Evolutionary conservation across 345 rosid genomes (phyloP), one percentile per base, ranked within the genome.

Genomic region (Eucalyptus regnans): DNA sequence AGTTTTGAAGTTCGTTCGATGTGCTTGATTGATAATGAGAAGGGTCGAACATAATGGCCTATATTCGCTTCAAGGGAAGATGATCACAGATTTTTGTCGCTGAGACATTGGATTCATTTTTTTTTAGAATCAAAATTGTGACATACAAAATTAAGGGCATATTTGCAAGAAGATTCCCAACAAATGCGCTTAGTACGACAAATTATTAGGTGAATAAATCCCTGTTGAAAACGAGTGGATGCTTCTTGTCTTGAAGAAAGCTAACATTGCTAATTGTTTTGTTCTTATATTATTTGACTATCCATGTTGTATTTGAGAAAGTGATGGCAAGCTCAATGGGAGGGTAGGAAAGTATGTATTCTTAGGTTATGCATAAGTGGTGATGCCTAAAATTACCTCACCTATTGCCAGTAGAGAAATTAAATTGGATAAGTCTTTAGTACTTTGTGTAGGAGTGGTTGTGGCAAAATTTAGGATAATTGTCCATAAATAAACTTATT

Each of bases 101-200:
- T 8, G 2, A 68, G 80, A 68, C 41, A 66, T n/a, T 31, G 11
- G 80, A 68, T 68, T 68, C 80, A 31, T 68, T 33, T 68, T 31
- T 31, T 68, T 66, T 0, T 11, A 66, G 9, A 66, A 15, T 66
- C 10, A 7, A 33, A 66, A 66, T 66, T 31, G 37, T 12, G 17
- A 64, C 10, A n/a, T 64, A 7, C 2, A 16, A 8, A 31, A 66
- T 15, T 66, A 8, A 11, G 76, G 3, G 8, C 41, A 15, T 7
- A 4, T 31, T 66, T 15, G 37, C 2, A 0, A 66, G 41, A 17
- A 29, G 41, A 66, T 66, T 66, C 79, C 41, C 3, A 4, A 66
- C 9, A 4, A 9, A 66, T n/a, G 11, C 0, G 11, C 41, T 31
- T 66, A 14, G 79, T 15, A 15, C 0, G 2, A 1, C 41, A 66